Evolutionary conservation across 140 eudicot species (phyloP).

Genomic region (Bidens hawaiensis): DNA sequence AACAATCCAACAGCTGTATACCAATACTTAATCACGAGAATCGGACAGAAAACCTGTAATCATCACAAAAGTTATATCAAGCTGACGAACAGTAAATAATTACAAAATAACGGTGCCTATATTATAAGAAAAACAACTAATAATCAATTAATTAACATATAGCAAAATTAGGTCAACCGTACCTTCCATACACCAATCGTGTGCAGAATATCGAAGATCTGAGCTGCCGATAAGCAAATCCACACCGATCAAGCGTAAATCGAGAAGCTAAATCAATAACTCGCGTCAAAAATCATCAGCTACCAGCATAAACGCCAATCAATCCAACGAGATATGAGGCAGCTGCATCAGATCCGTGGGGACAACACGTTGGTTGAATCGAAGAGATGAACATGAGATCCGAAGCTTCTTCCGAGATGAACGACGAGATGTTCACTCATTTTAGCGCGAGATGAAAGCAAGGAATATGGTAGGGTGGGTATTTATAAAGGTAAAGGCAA

Average conservation of each 20-base stretch:
- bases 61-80: no score
- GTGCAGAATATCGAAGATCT: conserved; percentile 4
- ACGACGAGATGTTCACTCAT: neutral
- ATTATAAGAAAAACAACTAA: no score
- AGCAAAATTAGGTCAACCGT: neutral
- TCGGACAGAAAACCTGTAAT: neutral
- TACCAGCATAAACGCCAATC: neutral
- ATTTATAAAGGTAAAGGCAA: conserved; percentile 10
- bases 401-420: neutral
- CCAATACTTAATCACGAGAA: neutral
- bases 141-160: no score
- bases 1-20: no score
- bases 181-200: neutral
- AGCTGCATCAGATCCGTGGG: neutral
- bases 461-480: neutral
- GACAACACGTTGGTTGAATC: neutral
- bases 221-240: neutral
- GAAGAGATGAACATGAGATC: neutral
- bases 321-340: neutral
- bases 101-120: no score
- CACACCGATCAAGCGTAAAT: neutral
- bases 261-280: neutral
- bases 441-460: neutral
- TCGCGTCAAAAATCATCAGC: conserved; percentile 6
- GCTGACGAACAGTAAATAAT: neutral